Evolutionary conservation across 208 protist genomes (phyloP).

Genomic region (Tritrichomonas foetus): DNA sequence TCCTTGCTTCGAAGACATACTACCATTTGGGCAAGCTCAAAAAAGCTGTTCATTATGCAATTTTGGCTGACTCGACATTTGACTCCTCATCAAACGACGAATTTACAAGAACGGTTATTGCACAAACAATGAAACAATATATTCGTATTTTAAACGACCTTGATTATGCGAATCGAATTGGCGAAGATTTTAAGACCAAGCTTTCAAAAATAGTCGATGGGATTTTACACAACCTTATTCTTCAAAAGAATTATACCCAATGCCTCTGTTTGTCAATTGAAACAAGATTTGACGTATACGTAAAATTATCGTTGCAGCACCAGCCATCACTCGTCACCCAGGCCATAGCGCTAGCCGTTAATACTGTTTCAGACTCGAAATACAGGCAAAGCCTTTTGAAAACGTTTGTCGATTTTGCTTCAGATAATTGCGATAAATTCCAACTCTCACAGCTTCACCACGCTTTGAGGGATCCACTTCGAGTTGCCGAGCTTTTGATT

Average conservation of each 20-base stretch:
- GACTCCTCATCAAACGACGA: neutral
- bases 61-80: neutral
- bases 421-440: neutral
- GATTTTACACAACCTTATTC: neutral
- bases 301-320: neutral
- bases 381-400: neutral
- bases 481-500: neutral
- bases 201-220: neutral
- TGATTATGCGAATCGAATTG: too few relatives aligned
- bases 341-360: neutral
- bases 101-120: neutral
- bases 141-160: neutral
- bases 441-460: neutral
- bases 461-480: neutral
- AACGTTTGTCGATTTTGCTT: neutral
- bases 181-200: neutral
- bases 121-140: neutral
- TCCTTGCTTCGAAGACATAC: neutral
- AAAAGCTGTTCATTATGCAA: neutral
- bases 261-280: neutral
- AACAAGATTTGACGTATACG: neutral
- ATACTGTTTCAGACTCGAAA: neutral
- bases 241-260: neutral
- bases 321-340: neutral
- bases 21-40: slow-evolving; percentile 19